Evolutionary conservation across 441 rosid species (phyloP), one percentile per base, ranked within the genome.

Genomic region (Gossypium gossypioides): DNA sequence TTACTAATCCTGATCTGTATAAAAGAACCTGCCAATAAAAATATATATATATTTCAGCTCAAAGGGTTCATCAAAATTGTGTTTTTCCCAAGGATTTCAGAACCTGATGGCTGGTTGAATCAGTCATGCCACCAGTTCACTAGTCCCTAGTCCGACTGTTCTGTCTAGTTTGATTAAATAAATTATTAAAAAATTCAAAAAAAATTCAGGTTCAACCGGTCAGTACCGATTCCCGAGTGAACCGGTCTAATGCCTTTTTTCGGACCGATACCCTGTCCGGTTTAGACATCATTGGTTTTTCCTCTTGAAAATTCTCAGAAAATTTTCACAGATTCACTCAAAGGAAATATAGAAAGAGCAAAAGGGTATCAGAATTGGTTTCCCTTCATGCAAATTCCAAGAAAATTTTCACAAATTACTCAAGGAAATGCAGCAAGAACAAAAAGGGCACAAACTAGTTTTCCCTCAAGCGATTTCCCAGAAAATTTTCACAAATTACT

Each of bases 1-100:
- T 94, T 13, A 94, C 96, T 58, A 94, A 69, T 19, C 98, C 96
- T 25, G 90, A 81, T 72, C 98, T 83, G 80, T 94, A 94, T 27
- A 88, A 80, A 78, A 94, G 64, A 81, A 94, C 98, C 98, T 93
- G 86, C 66, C 69, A 68, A 52, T 52, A 48, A 19, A 50, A 7
- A 42, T 42, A 56, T 22, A 10, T 56, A 3, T 42, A 57, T 22
- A 10, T 57, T 1, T 57, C 18, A 40, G 68, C 18, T n/a, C 9
- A 8, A 60, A 32, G 64, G 64, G 37, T 27, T 58, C 63, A 59
- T n/a, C 22, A 59, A 59, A n/a, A 13, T 58, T 4, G 32, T 25
- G 40, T 34, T 34, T 34, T 34, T 34, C 40, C 40, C 40, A 6
- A 6, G 40, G 40, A 34, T 34, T 34, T 34, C 8, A 34, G 40